phyloP scores from a whole-genome alignment of 2,329 filamentous ascomycete species.

The Ophiostoma novo-ulmi region DNA sequence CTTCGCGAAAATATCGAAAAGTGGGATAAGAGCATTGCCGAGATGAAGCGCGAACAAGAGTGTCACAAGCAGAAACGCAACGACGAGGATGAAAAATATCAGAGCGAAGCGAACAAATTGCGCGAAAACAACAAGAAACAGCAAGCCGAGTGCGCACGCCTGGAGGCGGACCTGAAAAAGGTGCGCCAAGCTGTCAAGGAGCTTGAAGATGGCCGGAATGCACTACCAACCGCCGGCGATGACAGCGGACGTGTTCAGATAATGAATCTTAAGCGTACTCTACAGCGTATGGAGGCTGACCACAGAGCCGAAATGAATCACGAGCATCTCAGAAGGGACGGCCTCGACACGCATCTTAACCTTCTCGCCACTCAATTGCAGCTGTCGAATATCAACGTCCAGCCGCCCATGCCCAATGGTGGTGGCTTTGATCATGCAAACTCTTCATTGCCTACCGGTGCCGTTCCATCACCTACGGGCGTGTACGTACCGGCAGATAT shows the following conservation, averaged over 20 bases:
- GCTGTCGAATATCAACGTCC: constrained; percentile 23
- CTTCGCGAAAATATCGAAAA: constrained; percentile 64
- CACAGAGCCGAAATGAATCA: constrained; percentile 47
- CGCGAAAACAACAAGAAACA: constrained; percentile 53
- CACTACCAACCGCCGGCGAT: constrained; percentile 55
- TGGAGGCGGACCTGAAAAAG: constrained; percentile 69
- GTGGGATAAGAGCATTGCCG: constrained; percentile 59
- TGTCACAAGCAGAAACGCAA: constrained; percentile 51
- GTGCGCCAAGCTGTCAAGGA: constrained; percentile 67
- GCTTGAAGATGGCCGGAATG: constrained; percentile 65
- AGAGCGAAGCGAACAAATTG: constrained; percentile 48
- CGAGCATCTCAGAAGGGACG: constrained; percentile 31
- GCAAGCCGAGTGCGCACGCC: constrained; percentile 57
- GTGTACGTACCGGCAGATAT: constrained; percentile 33
- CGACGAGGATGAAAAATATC: constrained; percentile 47
- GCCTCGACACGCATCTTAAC: constrained; percentile 42
- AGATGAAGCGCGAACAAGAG: constrained; percentile 53
- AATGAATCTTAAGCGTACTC: constrained; percentile 49
- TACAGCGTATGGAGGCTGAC: constrained; percentile 50
- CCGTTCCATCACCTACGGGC: not conserved
- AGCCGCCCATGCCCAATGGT: constrained; percentile 22
- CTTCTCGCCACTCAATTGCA: constrained; percentile 45
- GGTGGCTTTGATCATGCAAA: constrained; percentile 46
- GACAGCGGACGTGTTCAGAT: constrained; percentile 53
- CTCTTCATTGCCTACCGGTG: constrained; percentile 42